Conservation (phyloP, 768 basidiomycete genomes). For the Mycena floridula region DNA sequence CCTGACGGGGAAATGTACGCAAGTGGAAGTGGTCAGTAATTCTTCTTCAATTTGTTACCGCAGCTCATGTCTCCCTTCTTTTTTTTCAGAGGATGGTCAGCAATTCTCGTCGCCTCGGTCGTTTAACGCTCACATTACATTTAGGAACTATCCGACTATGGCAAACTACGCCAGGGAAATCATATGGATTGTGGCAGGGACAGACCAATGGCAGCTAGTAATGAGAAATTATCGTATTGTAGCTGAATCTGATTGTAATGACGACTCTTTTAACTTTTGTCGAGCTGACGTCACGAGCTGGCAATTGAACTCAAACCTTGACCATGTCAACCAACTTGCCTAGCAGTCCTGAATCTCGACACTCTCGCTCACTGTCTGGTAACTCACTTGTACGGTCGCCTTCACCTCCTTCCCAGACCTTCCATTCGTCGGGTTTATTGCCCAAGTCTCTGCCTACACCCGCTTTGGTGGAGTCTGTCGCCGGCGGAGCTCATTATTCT, state of each 20-base stretch:
- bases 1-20: conserved; percentile 98
- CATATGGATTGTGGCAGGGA: conserved; percentile 89
- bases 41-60: conserved; percentile 8
- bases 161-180: conserved; percentile 94
- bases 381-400: conserved; percentile 18
- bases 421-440: conserved; percentile 34
- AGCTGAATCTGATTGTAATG: too few species aligned
- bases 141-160: conserved; percentile 91
- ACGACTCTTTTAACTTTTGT: too few species aligned
- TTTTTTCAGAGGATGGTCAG: conserved; percentile 66
- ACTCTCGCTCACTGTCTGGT: conserved; percentile 16
- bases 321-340: too few species aligned
- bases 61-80: conserved; percentile 9
- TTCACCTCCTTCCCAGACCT: conserved; percentile 37
- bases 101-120: conserved; percentile 2
- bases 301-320: too few species aligned
- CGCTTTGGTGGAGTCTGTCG: conserved; percentile 49
- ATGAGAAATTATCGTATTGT: too few species aligned
- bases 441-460: conserved; percentile 40
- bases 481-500: conserved; percentile 59
- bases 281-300: too few species aligned
- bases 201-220: too few species aligned
- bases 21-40: conserved; percentile 83
- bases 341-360: conserved; percentile 7
- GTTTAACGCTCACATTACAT: conserved; percentile 1